Conservation (phyloP, 768 basidiomycete species). For the Paxillus rubicundulus region DNA sequence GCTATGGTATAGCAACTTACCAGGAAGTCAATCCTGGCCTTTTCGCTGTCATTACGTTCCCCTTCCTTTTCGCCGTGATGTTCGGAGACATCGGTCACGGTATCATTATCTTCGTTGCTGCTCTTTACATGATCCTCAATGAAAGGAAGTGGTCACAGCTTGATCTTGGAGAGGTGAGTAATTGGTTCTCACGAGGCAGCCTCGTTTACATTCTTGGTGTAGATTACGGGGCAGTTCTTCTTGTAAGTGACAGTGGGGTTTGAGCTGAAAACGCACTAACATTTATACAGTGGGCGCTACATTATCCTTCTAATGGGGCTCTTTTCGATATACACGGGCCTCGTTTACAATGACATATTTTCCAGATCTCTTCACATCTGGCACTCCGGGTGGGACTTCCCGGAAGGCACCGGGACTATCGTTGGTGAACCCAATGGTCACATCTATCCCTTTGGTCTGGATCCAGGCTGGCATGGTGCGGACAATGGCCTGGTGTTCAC, state of each 20-base stretch:
- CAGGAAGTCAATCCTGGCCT: conserved; percentile 97
- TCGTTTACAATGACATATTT: conserved; percentile 99
- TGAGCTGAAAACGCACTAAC: conserved; percentile 14
- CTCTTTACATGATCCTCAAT: conserved; percentile 79
- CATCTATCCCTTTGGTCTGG: conserved; percentile 91
- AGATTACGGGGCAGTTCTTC: conserved; percentile 90
- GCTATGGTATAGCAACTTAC: conserved; percentile 91
- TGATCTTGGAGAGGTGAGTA: conserved; percentile 70
- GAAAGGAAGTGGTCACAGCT: conserved; percentile 76
- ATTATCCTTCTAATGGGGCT: conserved; percentile 98
- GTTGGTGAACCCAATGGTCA: conserved; percentile 56
- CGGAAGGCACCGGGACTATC: conserved; percentile 44
- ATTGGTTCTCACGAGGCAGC: not conserved
- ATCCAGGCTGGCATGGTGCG: conserved; percentile 92
- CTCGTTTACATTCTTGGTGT: conserved; percentile 14
- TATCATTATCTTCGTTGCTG: conserved; percentile 72
- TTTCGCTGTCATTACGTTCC: conserved; percentile 90
- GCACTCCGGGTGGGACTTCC: conserved; percentile 85
- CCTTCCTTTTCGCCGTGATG: conserved; percentile 99
- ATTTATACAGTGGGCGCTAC: conserved; percentile 79
- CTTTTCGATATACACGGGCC: conserved; percentile 94
- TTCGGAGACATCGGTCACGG: conserved; percentile 99
- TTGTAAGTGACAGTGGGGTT: conserved; percentile 55
- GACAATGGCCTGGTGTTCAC: conserved; percentile 91
- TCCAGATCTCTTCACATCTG: conserved; percentile 88